These are phyloP conservation scores for Narthecium ossifragum DNA, from an alignment of 106 monocot species.

Conservation along the genomic window DNA sequence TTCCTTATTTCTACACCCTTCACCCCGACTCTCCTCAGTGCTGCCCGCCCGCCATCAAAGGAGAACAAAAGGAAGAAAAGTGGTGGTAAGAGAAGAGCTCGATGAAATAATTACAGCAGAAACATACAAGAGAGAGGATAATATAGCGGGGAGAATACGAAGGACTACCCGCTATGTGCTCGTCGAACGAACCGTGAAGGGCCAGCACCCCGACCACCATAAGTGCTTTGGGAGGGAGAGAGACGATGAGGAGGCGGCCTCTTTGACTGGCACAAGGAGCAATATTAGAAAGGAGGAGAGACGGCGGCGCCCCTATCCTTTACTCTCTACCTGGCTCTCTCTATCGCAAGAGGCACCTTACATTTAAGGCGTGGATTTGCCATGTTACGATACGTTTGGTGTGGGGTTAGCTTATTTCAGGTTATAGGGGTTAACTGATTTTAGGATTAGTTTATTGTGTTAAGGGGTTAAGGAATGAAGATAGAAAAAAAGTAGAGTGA, in stretches of 20 bases:
- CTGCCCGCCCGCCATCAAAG: conserved; percentile 1
- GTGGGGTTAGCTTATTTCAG: too few species aligned
- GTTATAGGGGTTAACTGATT: too few species aligned
- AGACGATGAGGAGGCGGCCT: not conserved
- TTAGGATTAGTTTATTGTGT: too few species aligned
- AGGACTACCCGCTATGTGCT: conserved; percentile 30
- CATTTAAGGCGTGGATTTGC: too few species aligned
- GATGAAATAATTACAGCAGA: too few species aligned
- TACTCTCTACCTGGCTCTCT: not conserved
- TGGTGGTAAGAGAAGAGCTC: not conserved
- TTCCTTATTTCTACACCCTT: conserved; percentile 29
- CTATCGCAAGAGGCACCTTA: too few species aligned
- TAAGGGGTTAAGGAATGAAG: too few species aligned
- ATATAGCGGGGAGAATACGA: too few species aligned
- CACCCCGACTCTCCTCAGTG: conserved; percentile 29
- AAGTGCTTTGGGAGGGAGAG: not conserved
- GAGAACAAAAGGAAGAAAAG: not conserved
- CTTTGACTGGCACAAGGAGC: not conserved
- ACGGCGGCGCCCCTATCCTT: not conserved
- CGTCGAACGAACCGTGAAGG: conserved; percentile 44
- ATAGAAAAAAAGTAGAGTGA: too few species aligned
- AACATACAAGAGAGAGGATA: too few species aligned
- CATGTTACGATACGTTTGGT: too few species aligned
- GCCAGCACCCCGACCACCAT: conserved; percentile 38
- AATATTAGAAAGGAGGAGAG: too few species aligned